Evolutionary conservation across 305 asterid species (phyloP).

Genomic region (Solanum hybrid): DNA sequence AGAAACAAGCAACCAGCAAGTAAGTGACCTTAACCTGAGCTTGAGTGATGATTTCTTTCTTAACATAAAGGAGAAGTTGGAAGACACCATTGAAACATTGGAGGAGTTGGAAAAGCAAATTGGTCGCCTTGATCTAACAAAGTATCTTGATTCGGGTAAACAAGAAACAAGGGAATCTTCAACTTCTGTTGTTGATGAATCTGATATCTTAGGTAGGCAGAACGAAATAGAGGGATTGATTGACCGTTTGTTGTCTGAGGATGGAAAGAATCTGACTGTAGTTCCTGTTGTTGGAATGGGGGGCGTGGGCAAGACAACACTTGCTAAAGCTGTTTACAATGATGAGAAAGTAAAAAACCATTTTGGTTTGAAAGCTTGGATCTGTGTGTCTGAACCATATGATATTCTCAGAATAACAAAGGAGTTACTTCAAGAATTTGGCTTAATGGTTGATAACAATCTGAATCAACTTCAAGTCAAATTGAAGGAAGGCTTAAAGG

Average conservation of each 20-base stretch:
- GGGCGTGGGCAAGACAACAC: constrained; percentile 3
- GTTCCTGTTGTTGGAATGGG: constrained; percentile 4
- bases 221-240: neutral
- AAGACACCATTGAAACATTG: neutral
- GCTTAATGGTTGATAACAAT: neutral
- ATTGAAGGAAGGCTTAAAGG: constrained; percentile 15
- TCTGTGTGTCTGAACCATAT: constrained; percentile 21
- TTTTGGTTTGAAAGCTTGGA: neutral
- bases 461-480: neutral
- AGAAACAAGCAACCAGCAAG: neutral
- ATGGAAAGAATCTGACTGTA: neutral
- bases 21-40: neutral
- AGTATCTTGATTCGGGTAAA: neutral
- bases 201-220: neutral
- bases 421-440: neutral
- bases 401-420: neutral
- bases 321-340: neutral
- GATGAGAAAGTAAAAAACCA: neutral
- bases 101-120: neutral
- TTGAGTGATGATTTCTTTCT: neutral
- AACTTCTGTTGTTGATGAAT: constrained; percentile 6
- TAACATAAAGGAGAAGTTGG: neutral
- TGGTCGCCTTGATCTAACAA: neutral
- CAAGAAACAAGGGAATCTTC: neutral
- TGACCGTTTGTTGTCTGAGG: neutral